Conservation (phyloP, 345 rosid species). For the Nasturtium officinale region DNA sequence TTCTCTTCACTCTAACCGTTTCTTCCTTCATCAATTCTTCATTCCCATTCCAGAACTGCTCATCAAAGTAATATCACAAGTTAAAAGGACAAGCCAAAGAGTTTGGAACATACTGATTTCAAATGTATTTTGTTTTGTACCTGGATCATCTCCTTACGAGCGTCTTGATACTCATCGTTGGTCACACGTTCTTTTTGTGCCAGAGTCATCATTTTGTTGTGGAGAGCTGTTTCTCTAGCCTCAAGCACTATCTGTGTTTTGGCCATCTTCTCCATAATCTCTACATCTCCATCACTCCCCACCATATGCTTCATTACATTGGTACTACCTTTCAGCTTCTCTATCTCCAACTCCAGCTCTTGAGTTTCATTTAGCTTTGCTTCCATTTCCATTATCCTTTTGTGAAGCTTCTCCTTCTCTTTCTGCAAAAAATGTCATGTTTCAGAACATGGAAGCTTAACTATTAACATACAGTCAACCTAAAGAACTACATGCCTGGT, state of each 20-base stretch:
- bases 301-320: constrained; percentile 64
- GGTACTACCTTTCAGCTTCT: constrained; percentile 56
- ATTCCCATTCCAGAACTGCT: constrained; percentile 42
- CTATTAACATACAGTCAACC: background rate
- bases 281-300: constrained; percentile 51
- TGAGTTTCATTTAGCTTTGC: constrained; percentile 63
- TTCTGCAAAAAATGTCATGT: constrained; percentile 46
- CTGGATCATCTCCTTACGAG: constrained; percentile 67
- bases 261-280: constrained; percentile 46
- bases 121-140: constrained; percentile 41
- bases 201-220: constrained; percentile 47
- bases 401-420: constrained; percentile 59
- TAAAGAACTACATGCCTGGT: constrained; percentile 50
- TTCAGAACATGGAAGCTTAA: constrained; percentile 1
- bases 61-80: background rate
- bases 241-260: constrained; percentile 45
- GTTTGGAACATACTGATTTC: background rate
- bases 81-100: background rate
- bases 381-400: constrained; percentile 51
- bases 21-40: constrained; percentile 6
- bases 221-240: constrained; percentile 59
- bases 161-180: constrained; percentile 68
- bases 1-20: constrained; percentile 53
- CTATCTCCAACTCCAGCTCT: constrained; percentile 67
- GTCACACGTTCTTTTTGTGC: constrained; percentile 50